Evolutionary conservation across 768 basidiomycete species (phyloP), one percentile per base, ranked within the genome.

Genomic region (Pleurotus salmoneostramineus): DNA sequence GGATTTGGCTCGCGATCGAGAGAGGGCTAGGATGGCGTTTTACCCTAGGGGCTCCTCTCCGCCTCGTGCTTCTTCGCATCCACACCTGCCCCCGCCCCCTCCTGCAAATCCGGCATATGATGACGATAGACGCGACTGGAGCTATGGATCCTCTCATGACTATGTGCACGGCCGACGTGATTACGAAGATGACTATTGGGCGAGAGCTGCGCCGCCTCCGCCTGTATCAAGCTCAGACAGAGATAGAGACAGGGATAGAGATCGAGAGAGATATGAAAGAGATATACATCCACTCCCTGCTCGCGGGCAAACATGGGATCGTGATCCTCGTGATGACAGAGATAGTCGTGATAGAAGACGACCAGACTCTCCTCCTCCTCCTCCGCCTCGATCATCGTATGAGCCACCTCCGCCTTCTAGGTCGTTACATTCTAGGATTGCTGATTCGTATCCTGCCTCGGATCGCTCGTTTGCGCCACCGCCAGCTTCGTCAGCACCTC

Each of bases 281-380:
- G 73, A 74, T 10, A 27, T 27, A n/a, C 21, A 27, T 27, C 65
- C 56, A 3, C 65, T 65, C 0, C 65, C 64, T 7, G 64, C 67
- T 0, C 65, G 70, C 34, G 64, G 66, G 51, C 63, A 68, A 50
- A 66, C 70, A 5, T 80, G 79, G 78, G 76, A 74, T 35, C 65
- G 79, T 77, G 76, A 74, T 35, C 65, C 69, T n/a, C 71, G 76
- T 6, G 71, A 73, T 14, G 79, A 80, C 3, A 74, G 78, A 5
- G 74, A 75, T 1, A 64, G 74, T 8, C 64, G 66, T 45, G 12
- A 45, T 45, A 11, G 15, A 17, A 45, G 15, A 17, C 6, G 12
- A 34, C 43, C 61, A 11, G 61, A 62, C 15, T 44, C 44, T 15
- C 44, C 12, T 7, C 6, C 59, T 37, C 45, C 57, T 21, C 48